Conservation (phyloP, 441 rosid species). For the Erysimum pusillum region DNA sequence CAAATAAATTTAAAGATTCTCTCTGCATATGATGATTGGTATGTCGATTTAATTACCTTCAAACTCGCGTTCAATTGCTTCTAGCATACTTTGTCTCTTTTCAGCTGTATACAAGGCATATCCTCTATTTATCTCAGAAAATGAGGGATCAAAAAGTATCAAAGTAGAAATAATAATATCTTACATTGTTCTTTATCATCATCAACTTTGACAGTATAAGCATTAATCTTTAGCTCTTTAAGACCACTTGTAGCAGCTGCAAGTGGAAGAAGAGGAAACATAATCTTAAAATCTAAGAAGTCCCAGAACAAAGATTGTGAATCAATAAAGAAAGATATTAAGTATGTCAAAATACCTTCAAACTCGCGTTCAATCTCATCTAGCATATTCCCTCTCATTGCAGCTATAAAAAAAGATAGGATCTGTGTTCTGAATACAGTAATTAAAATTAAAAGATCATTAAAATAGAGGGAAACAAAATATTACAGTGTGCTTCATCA, state of each 20-base stretch:
- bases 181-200: conserved; percentile 31
- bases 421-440: conserved; percentile 4
- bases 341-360: conserved; percentile 42
- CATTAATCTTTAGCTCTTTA: conserved; percentile 40
- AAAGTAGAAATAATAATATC: conserved; percentile 2
- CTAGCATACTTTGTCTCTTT: conserved; percentile 43
- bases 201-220: conserved; percentile 38
- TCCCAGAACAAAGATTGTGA: conserved; percentile 13
- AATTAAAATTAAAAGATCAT: neutral
- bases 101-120: conserved; percentile 29
- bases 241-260: conserved; percentile 44
- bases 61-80: conserved; percentile 43
- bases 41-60: conserved; percentile 33
- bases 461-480: neutral
- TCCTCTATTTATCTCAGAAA: conserved; percentile 1
- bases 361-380: conserved; percentile 44
- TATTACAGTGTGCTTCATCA: conserved; percentile 37
- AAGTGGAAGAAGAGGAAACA: conserved; percentile 30
- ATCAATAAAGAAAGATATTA: neutral
- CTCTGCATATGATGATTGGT: conserved; percentile 11
- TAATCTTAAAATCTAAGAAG: neutral
- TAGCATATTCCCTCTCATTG: conserved; percentile 41
- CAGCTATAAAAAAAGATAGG: conserved; percentile 30
- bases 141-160: conserved; percentile 14
- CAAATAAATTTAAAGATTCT: conserved; percentile 15